A percentile compares a stretch with the other conserved stretches of the same genome.
Conservation (phyloP, 1,139 yeast genomes). For the Debaryomyces udenii region DNA sequence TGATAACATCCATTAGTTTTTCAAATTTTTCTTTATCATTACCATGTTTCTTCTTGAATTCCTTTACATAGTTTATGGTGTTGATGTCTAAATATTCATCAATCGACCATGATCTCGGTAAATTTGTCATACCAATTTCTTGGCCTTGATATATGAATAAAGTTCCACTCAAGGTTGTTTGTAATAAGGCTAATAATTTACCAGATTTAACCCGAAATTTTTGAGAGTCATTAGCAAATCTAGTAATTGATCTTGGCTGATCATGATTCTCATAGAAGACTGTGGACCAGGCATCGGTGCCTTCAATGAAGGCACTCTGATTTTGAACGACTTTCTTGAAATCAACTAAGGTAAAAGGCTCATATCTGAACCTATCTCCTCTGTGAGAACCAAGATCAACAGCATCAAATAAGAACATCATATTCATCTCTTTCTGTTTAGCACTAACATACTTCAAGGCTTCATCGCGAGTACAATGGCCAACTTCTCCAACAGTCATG, state of each 20-base stretch:
- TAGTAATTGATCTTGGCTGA: slow-evolving; percentile 54
- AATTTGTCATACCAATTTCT: slow-evolving; percentile 59
- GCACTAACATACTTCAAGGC: slow-evolving; percentile 53
- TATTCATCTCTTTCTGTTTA: slow-evolving; percentile 50
- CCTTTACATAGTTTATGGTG: slow-evolving; percentile 45
- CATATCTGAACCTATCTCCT: slow-evolving; percentile 35
- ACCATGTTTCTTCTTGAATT: slow-evolving; percentile 33
- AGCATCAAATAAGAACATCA: slow-evolving; percentile 53
- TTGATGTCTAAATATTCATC: slow-evolving; percentile 56
- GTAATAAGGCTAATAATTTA: slow-evolving; percentile 51
- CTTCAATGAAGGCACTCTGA: slow-evolving; percentile 43
- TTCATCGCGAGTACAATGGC: slow-evolving; percentile 43
- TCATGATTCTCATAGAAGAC: slow-evolving; percentile 62
- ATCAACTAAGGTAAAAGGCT: slow-evolving; percentile 41
- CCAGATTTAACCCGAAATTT: slow-evolving; percentile 41
- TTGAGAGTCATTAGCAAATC: slow-evolving; percentile 51
- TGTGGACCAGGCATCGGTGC: slow-evolving; percentile 64
- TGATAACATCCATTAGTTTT: slow-evolving; percentile 36
- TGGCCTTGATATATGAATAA: slow-evolving; percentile 63
- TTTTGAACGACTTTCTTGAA: slow-evolving; percentile 44
- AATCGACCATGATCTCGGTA: slow-evolving; percentile 49
- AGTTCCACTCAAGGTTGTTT: slow-evolving; percentile 56
- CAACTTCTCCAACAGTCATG: slow-evolving; percentile 62
- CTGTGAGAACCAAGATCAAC: slow-evolving; percentile 46
- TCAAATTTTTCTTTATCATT: slow-evolving; percentile 31